Evolutionary conservation across 495 filamentous ascomycete species (phyloP).

Genomic region (Penicillium malachiteum): DNA sequence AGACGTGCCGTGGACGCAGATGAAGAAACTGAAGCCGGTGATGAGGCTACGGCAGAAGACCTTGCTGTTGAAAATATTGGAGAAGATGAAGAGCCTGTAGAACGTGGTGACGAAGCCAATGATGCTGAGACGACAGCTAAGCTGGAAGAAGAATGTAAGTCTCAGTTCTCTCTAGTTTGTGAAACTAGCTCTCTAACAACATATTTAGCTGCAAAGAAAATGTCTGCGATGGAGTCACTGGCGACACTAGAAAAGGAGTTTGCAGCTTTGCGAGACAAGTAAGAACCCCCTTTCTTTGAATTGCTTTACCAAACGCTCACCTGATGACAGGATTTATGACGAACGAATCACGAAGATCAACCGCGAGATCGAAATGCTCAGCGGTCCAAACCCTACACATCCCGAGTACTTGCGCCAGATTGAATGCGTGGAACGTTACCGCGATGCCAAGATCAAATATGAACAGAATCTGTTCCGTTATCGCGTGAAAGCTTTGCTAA

Average conservation of each 20-base stretch:
- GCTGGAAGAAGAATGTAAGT: constrained; percentile 71
- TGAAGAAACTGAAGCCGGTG: constrained; percentile 33
- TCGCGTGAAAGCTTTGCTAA: constrained; percentile 67
- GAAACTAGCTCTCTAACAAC: constrained; percentile 1
- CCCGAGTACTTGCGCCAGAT: constrained; percentile 85
- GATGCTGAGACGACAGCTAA: constrained; percentile 41
- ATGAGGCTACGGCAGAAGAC: constrained; percentile 26
- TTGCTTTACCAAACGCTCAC: constrained; percentile 13
- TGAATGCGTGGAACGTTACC: constrained; percentile 75
- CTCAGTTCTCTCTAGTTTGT: constrained; percentile 39
- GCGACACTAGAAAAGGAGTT: constrained; percentile 80
- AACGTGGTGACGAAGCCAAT: constrained; percentile 41
- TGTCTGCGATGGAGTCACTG: constrained; percentile 76
- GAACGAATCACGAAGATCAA: constrained; percentile 80
- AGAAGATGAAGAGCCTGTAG: constrained; percentile 48
- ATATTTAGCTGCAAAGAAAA: constrained; percentile 69
- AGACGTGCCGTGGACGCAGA: constrained; percentile 40
- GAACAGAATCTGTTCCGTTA: constrained; percentile 71
- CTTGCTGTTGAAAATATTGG: constrained; percentile 35
- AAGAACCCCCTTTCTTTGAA: constrained; percentile 24
- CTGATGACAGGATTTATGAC: constrained; percentile 67
- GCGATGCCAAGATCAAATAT: constrained; percentile 73
- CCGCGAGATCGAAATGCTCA: constrained; percentile 79
- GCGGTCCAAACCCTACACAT: constrained; percentile 73
- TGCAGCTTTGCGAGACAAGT: constrained; percentile 82